Evolutionary conservation across 352 stramenopile species (phyloP), one percentile per base, ranked within the genome.

Genomic region (Phytopythium cucurbitacearum): DNA sequence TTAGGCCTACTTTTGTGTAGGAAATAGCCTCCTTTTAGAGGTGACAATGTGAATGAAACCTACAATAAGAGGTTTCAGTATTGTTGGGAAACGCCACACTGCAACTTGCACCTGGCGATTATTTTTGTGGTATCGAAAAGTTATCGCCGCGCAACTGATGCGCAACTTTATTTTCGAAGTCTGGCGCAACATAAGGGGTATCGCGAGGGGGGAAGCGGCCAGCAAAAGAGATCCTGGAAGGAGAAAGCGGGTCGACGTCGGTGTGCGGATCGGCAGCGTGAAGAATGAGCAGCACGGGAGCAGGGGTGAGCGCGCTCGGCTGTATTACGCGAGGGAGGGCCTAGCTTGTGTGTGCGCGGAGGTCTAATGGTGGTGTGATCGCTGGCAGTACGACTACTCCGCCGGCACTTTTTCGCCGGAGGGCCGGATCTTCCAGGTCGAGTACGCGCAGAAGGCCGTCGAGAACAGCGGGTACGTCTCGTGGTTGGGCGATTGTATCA

Each of bases 381-480:
- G 13, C 10, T 49, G 40, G 33, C 60, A 87, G 63, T 95, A 95
- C 67, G 85, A 95, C 75, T 89, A 89, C 60, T 93, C 85, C 33
- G 77, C 79, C 52, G 84, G 82, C 28, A 99, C 96, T 50, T 99
- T 99, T 77, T 98, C 91, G 52, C 96, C 96, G 21, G 97, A 99
- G 67, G 97, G 97, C 39, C 94, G 96, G 46, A 98, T 99, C 63
- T 99, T 99, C 69, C 97, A 99, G 80, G 92, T 99, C 45, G 97
- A 99, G 65, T 99, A 99, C 60, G 97, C 97, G 48, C 94, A 90
- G 65, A 99, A 99, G 66, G 96, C 97, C 15, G 96, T 99, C 46
- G 97, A 98, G 66, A 98, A 98, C 83, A 97, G 90, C 60, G 87
- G 87, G 84, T 94, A 67, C 36, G 63, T 41, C 33, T 12, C 48